Evolutionary conservation across 257 asterid genomes (phyloP).

Genomic region (Lycium ferocissimum): DNA sequence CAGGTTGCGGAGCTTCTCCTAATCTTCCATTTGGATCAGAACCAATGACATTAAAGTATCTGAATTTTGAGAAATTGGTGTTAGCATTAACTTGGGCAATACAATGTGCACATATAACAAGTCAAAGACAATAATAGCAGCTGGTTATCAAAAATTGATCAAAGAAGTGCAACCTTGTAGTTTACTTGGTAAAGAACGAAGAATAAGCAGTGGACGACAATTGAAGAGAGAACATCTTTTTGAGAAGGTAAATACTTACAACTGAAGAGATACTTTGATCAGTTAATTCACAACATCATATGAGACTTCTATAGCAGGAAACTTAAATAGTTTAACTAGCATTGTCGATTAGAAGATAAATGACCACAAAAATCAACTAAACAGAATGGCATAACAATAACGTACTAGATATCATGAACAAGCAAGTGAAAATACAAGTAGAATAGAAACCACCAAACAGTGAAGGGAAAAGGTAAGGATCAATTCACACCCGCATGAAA

Average conservation of each 20-base stretch:
- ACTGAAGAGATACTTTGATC: neutral
- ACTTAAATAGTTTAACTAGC: neutral
- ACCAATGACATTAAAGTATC: conserved; percentile 56
- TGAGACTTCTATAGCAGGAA: neutral
- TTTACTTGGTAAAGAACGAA: neutral
- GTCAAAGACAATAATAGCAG: neutral
- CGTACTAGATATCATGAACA: neutral
- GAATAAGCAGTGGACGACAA: neutral
- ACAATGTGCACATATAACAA: neutral
- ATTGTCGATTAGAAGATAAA: neutral
- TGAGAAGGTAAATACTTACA: too few species aligned
- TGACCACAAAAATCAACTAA: neutral
- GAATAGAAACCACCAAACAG: neutral
- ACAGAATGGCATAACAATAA: neutral
- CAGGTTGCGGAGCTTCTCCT: conserved; percentile 94
- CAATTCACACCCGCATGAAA: neutral
- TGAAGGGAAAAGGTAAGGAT: neutral
- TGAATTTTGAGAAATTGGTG: conserved; percentile 33
- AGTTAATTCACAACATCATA: neutral
- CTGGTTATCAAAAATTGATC: neutral
- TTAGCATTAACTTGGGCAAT: neutral
- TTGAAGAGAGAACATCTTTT: too few species aligned
- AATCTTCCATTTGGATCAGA: conserved; percentile 91
- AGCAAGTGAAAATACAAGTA: neutral
- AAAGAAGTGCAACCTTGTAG: neutral